These are phyloP conservation scores for Marasmius fiardii DNA, from an alignment of 1,284 basidiomycete genomes.

Conservation along the genomic window DNA sequence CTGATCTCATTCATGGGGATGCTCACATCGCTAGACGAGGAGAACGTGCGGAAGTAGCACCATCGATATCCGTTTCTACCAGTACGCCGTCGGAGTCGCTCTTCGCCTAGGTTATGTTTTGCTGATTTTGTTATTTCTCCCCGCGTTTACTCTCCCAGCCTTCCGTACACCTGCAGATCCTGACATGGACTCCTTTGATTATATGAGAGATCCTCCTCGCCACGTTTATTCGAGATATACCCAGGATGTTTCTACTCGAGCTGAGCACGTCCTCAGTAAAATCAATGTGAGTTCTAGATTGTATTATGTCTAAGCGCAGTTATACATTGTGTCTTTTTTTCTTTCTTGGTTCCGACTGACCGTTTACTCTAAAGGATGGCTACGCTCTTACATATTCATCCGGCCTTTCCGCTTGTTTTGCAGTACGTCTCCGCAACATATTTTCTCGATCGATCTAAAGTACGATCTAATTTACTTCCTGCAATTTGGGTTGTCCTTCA, in stretches of 20 bases:
- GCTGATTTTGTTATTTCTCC: not conserved
- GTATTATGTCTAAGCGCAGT: not conserved
- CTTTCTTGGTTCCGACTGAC: too few relatives aligned
- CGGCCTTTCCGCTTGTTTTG: constrained; percentile 68
- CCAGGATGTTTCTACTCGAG: constrained; percentile 55
- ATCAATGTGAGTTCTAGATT: constrained; percentile 54
- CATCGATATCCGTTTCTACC: constrained; percentile 64
- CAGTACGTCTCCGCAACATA: too few relatives aligned
- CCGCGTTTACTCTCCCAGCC: too few relatives aligned
- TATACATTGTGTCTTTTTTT: constrained; percentile 3
- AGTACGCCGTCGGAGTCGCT: too few relatives aligned
- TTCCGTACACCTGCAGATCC: constrained; percentile 42
- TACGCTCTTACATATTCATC: constrained; percentile 73
- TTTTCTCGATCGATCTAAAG: too few relatives aligned
- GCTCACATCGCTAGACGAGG: constrained; percentile 26
- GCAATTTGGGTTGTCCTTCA: not conserved
- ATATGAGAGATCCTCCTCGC: constrained; percentile 42
- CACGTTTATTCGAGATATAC: constrained; percentile 76
- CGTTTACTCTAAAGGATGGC: too few relatives aligned
- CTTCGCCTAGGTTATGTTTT: too few relatives aligned
- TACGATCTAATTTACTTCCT: too few relatives aligned
- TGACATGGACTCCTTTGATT: constrained; percentile 32
- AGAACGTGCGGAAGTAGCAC: constrained; percentile 49
- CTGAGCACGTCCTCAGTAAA: constrained; percentile 64
- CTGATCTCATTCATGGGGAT: constrained; percentile 61